A percentile compares a stretch with the other conserved stretches of the same genome.
Evolutionary conservation across 2,329 filamentous ascomycete genomes (phyloP).

Genomic region (Colletotrichum scovillei): DNA sequence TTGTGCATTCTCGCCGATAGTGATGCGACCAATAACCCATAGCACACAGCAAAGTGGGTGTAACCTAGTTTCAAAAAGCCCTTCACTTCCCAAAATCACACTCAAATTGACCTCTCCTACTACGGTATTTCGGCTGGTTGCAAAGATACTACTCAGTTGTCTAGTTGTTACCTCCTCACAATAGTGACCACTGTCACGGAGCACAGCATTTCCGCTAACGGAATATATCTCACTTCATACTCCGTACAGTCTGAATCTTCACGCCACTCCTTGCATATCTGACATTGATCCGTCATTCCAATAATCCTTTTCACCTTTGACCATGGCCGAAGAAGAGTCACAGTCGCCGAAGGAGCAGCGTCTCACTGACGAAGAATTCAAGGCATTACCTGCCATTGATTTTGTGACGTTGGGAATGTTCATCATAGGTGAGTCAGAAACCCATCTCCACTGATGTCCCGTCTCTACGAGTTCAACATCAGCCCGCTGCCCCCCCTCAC

Average conservation of each 20-base stretch:
- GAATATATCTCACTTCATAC: too few species aligned
- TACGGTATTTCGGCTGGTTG: not conserved
- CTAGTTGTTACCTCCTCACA: not conserved
- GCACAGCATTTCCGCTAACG: too few species aligned
- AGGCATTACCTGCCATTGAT: constrained; percentile 55
- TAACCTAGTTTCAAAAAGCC: not conserved
- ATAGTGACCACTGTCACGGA: too few species aligned
- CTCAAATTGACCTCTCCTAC: not conserved
- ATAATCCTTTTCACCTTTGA: not conserved
- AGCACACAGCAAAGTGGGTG: not conserved
- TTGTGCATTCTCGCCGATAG: not conserved
- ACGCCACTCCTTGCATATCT: not conserved
- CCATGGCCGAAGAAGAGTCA: constrained; percentile 11
- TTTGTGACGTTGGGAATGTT: constrained; percentile 81
- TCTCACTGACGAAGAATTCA: constrained; percentile 45
- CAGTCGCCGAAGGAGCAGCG: not conserved
- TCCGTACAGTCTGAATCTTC: not conserved
- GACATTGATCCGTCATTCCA: not conserved
- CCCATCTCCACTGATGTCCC: not conserved
- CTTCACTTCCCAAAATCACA: not conserved
- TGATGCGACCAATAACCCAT: not conserved
- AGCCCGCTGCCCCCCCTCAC: not conserved
- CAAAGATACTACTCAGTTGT: not conserved
- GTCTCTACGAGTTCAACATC: not conserved
- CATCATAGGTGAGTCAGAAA: constrained; percentile 69